Evolutionary conservation across 169 alveolate species (phyloP), one percentile per base, ranked within the genome.

Genomic region (Plasmodium malariae): DNA sequence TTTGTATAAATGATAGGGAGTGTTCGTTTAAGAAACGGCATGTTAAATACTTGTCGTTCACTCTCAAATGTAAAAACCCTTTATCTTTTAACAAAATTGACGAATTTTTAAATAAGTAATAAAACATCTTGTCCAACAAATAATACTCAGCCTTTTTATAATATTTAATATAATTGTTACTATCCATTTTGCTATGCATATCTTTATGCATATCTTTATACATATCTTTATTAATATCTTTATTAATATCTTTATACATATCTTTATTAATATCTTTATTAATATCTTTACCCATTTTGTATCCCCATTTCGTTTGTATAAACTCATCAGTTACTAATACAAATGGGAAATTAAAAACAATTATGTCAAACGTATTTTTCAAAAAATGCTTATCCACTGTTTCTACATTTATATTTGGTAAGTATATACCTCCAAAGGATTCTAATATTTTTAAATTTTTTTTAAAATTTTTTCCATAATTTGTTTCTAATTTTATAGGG

Each of bases 381-480:
- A 37, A 68, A 55, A 76, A 76, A 14, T 76, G 89, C 14, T 24
- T 68, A 28, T 49, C 37, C 4, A 76, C 36, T 26, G 59, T 60
- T 62, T 76, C 89, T 9, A 76, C 89, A 62, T 76, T 51, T 12
- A 76, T 36, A 60, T 76, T 68, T 0, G 74, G 68, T 60, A 76
- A 34, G 45, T 76, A 76, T 32, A 76, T 76, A 40, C 89, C 89
- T 21, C 89, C 89, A 28, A 19, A 24, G 0, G 36, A 11, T 76
- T 76, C 89, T 76, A 76, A 76, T 2, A 62, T 40, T 43, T 76
- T 76, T 62, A 62, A 62, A 62, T 76, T 62, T 67, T 76, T 76
- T 51, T 65, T 40, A 62, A 76, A 76, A 4, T 40, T 24, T 4
- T 67, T 11, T 1, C 89, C 89, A 76, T 19, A 76, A 28, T 28